These are phyloP conservation scores for Pleodorina starrii DNA, from an alignment of 139 green algal species.

Conservation along the genomic window DNA sequence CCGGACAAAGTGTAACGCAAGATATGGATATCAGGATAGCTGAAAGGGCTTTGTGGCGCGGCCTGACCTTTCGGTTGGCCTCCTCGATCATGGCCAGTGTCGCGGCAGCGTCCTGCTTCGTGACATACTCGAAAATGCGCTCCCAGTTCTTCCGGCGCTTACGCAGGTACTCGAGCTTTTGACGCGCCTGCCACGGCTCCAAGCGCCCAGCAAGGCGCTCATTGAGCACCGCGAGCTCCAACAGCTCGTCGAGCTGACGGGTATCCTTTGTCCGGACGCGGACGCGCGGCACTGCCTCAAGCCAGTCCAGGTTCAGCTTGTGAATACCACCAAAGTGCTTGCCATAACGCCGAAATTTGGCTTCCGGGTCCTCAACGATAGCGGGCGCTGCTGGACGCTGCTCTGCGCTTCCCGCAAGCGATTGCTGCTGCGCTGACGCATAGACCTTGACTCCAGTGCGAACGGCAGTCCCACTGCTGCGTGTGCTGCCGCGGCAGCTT, in stretches of 20 bases:
- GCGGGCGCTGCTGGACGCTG: neutral
- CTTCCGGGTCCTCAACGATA: constrained; percentile 54
- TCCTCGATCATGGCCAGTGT: constrained; percentile 87
- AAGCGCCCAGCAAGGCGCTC: constrained; percentile 71
- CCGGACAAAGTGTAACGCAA: no score
- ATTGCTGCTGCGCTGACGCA: neutral
- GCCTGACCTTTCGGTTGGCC: constrained; percentile 76
- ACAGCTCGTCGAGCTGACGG: constrained; percentile 74
- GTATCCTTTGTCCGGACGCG: constrained; percentile 66
- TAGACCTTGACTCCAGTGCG: neutral
- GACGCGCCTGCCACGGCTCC: constrained; percentile 63
- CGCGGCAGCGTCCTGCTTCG: constrained; percentile 75
- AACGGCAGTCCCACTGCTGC: neutral
- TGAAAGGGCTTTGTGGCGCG: no score
- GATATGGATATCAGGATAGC: no score
- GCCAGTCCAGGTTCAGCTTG: constrained; percentile 55
- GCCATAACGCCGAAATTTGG: constrained; percentile 59
- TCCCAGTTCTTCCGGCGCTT: constrained; percentile 81
- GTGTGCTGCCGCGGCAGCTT: neutral
- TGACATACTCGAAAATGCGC: constrained; percentile 83
- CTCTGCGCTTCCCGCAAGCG: neutral
- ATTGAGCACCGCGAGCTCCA: constrained; percentile 85
- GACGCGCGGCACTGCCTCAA: constrained; percentile 75
- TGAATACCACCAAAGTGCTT: constrained; percentile 59
- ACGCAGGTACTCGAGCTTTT: constrained; percentile 81